Evolutionary conservation across 345 rosid genomes (phyloP), one percentile per base, ranked within the genome.

Genomic region (Syzygium oleosum): DNA sequence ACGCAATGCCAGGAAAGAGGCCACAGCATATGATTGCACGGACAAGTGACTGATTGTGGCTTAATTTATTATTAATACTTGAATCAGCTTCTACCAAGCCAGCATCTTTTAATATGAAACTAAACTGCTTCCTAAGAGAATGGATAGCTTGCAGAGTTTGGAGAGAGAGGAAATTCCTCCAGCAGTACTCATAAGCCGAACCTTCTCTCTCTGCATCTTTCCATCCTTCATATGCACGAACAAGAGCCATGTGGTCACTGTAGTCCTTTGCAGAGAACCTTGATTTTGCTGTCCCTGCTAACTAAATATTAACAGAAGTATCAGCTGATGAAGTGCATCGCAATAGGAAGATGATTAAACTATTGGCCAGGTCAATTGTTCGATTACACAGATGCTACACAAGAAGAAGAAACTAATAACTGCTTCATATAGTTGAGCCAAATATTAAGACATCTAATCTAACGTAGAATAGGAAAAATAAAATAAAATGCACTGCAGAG

Each of bases 181-280:
- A 98, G 90, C 98, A 98, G 90, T 94, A 98, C 90, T 98, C 99
- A 88, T 98, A 98, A 23, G 94, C 95, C 5, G 98, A 94, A 88
- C 98, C 99, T 93, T 98, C 98, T 89, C 96, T 93, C 89, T 96
- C 99, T 51, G 99, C 99, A 79, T 93, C 96, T 94, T 98, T 98
- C 99, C 99, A 96, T 73, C 99, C 99, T 92, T 98, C 99, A 86
- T 96, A 98, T 85, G 99, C 99, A 78, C 99, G 99, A 21, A 98
- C 99, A 38, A 98, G 97, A 49, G 99, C 99, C 98, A 96, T 95
- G 89, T 98, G 99, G 91, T 98, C 99, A 88, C 99, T 98, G 92
- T 96, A 96, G 92, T 98, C 99, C 93, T 96, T 98, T 13, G 99
- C 98, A 31, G 98, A 96, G 92, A 96, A 98, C 91, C 98, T 95